A percentile compares a stretch with the other conserved stretches of the same genome.
Evolutionary conservation across 2,329 filamentous ascomycete genomes (phyloP).

Genomic region (Aureobasidium melanogenum): DNA sequence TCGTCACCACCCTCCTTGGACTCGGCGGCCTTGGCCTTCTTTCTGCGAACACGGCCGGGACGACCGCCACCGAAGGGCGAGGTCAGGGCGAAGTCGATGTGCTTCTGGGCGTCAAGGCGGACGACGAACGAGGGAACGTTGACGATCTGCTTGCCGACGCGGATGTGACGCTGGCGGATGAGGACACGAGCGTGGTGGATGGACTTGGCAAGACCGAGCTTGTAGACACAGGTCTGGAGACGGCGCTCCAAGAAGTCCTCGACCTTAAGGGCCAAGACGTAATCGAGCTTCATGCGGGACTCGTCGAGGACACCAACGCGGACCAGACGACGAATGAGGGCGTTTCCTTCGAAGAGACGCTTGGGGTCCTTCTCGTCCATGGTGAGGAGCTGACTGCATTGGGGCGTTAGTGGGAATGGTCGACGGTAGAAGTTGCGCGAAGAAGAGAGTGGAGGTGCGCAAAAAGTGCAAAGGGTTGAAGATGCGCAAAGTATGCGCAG

Average conservation of each 20-base stretch:
- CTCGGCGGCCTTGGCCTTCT: constrained; percentile 98
- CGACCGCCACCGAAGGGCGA: constrained; percentile 97
- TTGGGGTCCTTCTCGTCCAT: constrained; percentile 99
- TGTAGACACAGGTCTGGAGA: constrained; percentile 99
- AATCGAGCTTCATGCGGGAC: constrained; percentile 99
- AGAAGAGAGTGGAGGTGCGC: not conserved
- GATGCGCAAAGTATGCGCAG: not conserved
- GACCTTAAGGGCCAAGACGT: constrained; percentile 97
- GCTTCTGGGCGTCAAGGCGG: constrained; percentile 99
- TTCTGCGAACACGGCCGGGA: constrained; percentile 94
- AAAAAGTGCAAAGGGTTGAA: not conserved
- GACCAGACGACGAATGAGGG: constrained; percentile 98
- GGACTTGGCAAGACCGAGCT: constrained; percentile 99
- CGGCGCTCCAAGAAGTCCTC: constrained; percentile 99
- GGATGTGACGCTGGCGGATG: constrained; percentile 99
- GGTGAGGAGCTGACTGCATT: constrained; percentile 87
- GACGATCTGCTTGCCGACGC: constrained; percentile 99
- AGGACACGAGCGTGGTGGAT: constrained; percentile 99
- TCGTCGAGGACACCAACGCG: constrained; percentile 99
- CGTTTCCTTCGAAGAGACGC: constrained; percentile 99
- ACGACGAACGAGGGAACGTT: constrained; percentile 99
- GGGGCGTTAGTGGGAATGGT: constrained; percentile 2
- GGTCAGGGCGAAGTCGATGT: constrained; percentile 98
- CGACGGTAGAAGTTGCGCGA: constrained; percentile 12
- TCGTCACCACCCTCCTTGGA: constrained; percentile 70